phyloP scores from a whole-genome alignment of 116 monocot species.

The Phalaenopsis hybrid region DNA sequence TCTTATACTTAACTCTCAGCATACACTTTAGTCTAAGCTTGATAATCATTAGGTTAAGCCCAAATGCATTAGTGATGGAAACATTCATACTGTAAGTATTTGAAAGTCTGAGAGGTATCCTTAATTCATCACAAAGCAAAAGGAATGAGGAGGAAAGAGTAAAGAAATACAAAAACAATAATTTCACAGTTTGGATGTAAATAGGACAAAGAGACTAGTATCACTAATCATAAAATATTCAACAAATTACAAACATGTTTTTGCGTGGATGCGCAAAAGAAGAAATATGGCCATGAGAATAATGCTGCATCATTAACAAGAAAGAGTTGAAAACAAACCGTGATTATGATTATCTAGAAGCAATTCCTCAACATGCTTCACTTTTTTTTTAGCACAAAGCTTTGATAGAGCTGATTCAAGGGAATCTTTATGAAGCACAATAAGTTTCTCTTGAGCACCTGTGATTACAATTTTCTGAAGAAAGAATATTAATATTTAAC shows the following conservation, averaged over 20 bases:
- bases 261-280: background rate
- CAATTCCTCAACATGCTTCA: conserved; percentile 44
- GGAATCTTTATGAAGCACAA: conserved; percentile 45
- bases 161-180: background rate
- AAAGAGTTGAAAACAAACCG: conserved; percentile 24
- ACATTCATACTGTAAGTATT: background rate
- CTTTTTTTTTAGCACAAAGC: conserved; percentile 37
- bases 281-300: background rate
- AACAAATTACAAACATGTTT: background rate
- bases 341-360: conserved; percentile 28
- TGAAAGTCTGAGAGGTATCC: background rate
- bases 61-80: background rate
- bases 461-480: conserved; percentile 36
- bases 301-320: background rate
- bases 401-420: conserved; percentile 51
- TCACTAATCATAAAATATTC: background rate
- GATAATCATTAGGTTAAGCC: background rate
- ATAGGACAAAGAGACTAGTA: background rate
- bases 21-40: background rate
- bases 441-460: conserved; percentile 63
- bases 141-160: background rate
- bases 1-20: background rate
- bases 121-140: background rate
- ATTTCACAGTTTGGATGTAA: background rate
- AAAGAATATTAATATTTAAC: conserved; percentile 3